Percentiles rank a stretch among this genome's conserved stretches.
phyloP scores from a whole-genome alignment of 441 rosid genomes.

The Populus tomentosa region DNA sequence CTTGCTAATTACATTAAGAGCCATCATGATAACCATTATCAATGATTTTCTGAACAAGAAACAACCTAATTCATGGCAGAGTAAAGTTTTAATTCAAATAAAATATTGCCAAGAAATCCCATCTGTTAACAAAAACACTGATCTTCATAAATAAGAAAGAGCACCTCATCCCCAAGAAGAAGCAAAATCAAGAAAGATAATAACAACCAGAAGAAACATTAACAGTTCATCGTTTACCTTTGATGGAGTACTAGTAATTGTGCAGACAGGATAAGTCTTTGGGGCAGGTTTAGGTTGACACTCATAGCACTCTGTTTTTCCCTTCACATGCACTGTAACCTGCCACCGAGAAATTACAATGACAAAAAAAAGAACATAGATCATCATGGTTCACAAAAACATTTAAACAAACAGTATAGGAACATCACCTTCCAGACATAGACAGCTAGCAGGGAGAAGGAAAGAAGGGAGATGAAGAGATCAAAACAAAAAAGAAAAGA shows the following conservation, averaged over 20 bases:
- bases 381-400: conserved; percentile 12
- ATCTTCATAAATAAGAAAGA: background rate
- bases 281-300: conserved; percentile 96
- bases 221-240: conserved; percentile 46
- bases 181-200: background rate
- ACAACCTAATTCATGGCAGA: background rate
- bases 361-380: background rate
- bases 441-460: background rate
- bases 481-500: background rate
- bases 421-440: background rate
- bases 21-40: background rate
- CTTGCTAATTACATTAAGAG: background rate
- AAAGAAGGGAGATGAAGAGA: background rate
- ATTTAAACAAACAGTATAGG: conserved; percentile 7
- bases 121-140: background rate
- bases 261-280: conserved; percentile 97
- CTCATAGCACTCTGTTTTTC: conserved; percentile 94
- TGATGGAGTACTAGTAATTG: conserved; percentile 96
- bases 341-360: conserved; percentile 21
- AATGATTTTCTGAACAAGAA: background rate
- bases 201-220: background rate
- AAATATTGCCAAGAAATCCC: background rate
- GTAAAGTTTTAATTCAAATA: background rate
- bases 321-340: conserved; percentile 93
- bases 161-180: background rate